These are phyloP conservation scores for Aspergillus diversus DNA, from an alignment of 495 filamentous ascomycete genomes.

Conservation along the genomic window DNA sequence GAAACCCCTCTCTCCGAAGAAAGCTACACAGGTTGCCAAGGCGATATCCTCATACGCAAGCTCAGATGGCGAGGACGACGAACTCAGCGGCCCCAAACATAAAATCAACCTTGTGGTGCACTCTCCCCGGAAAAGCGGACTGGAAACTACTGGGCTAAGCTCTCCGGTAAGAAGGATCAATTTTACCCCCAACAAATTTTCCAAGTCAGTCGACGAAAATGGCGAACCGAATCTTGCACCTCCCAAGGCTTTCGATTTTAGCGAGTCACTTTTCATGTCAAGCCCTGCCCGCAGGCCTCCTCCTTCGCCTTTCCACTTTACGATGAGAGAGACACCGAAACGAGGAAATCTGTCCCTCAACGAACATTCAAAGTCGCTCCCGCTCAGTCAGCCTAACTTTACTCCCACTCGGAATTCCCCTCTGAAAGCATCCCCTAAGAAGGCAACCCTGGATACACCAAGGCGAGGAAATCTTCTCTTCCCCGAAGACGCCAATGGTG, in stretches of 20 bases:
- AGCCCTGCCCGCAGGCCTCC: constrained; percentile 56
- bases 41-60: constrained; percentile 44
- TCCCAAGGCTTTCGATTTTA: constrained; percentile 40
- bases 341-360: constrained; percentile 29
- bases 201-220: constrained; percentile 41
- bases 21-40: constrained; percentile 56
- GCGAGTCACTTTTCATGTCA: constrained; percentile 44
- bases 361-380: constrained; percentile 25
- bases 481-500: constrained; percentile 20
- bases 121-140: constrained; percentile 43
- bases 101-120: constrained; percentile 40
- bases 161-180: constrained; percentile 50
- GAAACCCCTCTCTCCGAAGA: constrained; percentile 60
- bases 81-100: constrained; percentile 49
- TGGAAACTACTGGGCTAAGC: constrained; percentile 33
- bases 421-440: constrained; percentile 37
- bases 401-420: constrained; percentile 31
- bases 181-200: constrained; percentile 36
- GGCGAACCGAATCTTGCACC: constrained; percentile 37
- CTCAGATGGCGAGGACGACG: constrained; percentile 55
- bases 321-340: constrained; percentile 40
- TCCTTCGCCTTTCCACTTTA: constrained; percentile 54
- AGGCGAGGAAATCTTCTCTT: constrained; percentile 26
- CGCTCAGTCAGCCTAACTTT: constrained; percentile 30
- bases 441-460: constrained; percentile 31